Percentiles rank a stretch among this genome's conserved stretches.
phyloP scores from a whole-genome alignment of 164 flowering plant genomes.

The Macadamia integrifolia region DNA sequence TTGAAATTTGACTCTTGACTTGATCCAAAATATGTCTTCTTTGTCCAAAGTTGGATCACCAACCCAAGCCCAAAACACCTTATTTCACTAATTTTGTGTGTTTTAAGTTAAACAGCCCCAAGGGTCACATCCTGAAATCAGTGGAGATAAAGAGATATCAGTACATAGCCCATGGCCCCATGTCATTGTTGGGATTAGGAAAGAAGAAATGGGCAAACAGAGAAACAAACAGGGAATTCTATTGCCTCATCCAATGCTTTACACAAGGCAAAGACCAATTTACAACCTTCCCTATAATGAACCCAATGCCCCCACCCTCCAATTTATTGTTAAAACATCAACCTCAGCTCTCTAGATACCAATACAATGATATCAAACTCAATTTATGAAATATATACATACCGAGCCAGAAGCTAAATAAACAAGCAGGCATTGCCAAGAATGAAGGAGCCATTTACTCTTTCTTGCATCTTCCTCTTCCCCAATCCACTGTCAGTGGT shows the following conservation, averaged over 20 bases:
- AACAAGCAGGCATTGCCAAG: conserved; percentile 1
- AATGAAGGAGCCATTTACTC: conserved; percentile 8
- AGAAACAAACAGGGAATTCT: conserved; percentile 17
- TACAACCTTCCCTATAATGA: not conserved
- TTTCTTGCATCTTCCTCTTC: conserved; percentile 28
- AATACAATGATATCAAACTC: not conserved
- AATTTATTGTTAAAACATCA: conserved; percentile 12
- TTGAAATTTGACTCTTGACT: too few species aligned
- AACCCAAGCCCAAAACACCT: too few species aligned
- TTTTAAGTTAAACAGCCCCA: too few species aligned
- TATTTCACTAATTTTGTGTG: too few species aligned
- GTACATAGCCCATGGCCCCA: too few species aligned
- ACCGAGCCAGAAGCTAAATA: not conserved
- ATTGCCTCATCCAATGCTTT: conserved; percentile 32
- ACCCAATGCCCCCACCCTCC: conserved; percentile 3
- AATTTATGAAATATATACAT: conserved; percentile 15
- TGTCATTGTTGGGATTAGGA: too few species aligned
- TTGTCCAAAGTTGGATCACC: too few species aligned
- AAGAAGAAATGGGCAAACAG: not conserved
- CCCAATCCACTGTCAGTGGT: conserved; percentile 35
- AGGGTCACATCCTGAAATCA: too few species aligned
- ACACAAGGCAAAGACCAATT: conserved; percentile 27
- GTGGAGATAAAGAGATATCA: too few species aligned
- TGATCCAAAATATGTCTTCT: too few species aligned
- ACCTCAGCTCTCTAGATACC: not conserved